Base-by-base conservation (phyloP, 257 asterid genomes). In the Solanum raphanifolium region DNA sequence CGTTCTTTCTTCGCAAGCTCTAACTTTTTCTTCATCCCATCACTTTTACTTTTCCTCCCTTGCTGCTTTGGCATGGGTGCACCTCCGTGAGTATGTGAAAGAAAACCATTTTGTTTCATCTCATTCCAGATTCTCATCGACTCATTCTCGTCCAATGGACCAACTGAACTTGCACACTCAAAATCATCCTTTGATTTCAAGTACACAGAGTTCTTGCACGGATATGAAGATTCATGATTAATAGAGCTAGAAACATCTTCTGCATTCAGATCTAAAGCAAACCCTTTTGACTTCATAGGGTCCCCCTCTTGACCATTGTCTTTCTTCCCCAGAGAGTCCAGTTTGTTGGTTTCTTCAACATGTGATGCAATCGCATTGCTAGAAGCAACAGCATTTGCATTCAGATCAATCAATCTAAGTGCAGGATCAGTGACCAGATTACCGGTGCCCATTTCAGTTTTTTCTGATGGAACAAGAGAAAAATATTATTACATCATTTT, bases 1-100 rank as follows among this genome's bases (percentile, higher is more conserved):
- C 94, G 97, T 90, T 97, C 99, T 90, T 92, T 96, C 93, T 89
- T 95, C 15, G 98, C 98, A 87, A 93, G 95, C 86, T 95, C 97
- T 48, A 95, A 89, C 90, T 90, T 95, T 83, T 88, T 95, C 93
- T 91, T 97, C 88, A 92, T 90, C 18, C 88, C 91, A 48, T 89
- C 93, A 13, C 81, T 89, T 89, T 92, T 95, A 86, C 73, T 86
- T 90, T 94, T 97, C 89, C 95, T 93, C 86, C 92, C 98, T 55
- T 94, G 94, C 4, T 89, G 90, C 92, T 93, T 96, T 35, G 98
- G 90, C 43, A 84, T 69, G 4, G 96, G 92, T 13, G 92, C 91
- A 74, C 92, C 89, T 78, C 95, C 93, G 46, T 87, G 88, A 84
- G 92, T 85, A 36, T 90, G 79, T 2, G 99, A 93, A 79, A 95